Evolutionary conservation across 768 basidiomycete species (phyloP), one percentile per base, ranked within the genome.

Genomic region (Daedalea quercina): DNA sequence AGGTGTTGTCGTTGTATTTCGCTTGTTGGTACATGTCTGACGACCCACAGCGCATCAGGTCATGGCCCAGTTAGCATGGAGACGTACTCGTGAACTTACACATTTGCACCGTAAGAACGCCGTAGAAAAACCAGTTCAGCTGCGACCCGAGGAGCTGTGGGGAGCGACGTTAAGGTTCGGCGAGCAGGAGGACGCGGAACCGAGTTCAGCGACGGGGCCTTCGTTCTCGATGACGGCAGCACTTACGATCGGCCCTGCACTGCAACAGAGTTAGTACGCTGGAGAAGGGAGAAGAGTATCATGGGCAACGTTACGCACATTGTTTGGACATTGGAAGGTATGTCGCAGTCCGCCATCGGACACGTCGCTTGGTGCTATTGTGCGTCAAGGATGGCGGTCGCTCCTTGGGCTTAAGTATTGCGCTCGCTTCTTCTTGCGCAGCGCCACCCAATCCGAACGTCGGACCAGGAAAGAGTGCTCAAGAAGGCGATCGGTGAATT

Each of bases 1-100:
- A 26, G 2, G 20, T 20, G 22, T 25, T 25, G 43, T 44, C 43
- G 6, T 25, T 25, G 25, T 26, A 26, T 9, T 31, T 47, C 45
- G 45, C 45, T 47, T 47, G 45, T 7, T 47, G 45, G 28, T 47
- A 47, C 11, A 31, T 47, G 45, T 26, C 45, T 47, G 24, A 4
- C 6, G 8, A 40, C 7, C 3, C 4, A 15, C 37, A 40, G 15
- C 37, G 28, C 28, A 11, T 4, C 4, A 31, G 28, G 28, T 31
- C 11, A 31, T 31, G 28, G 11, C 28, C 6, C 4, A 31, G 28
- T 31, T 6, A 31, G 6, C 28, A 31, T 31, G 28, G 6, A 31
- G 28, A 31, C 28, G 43, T 6, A 23, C 25, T 22, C 19, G 6
- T 4, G 12, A 12, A 47, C 45, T 47, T 47, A 47, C 45, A 47